These are phyloP conservation scores for Tulasnella sp. DNA, from an alignment of 768 basidiomycete species.

Conservation along the genomic window DNA sequence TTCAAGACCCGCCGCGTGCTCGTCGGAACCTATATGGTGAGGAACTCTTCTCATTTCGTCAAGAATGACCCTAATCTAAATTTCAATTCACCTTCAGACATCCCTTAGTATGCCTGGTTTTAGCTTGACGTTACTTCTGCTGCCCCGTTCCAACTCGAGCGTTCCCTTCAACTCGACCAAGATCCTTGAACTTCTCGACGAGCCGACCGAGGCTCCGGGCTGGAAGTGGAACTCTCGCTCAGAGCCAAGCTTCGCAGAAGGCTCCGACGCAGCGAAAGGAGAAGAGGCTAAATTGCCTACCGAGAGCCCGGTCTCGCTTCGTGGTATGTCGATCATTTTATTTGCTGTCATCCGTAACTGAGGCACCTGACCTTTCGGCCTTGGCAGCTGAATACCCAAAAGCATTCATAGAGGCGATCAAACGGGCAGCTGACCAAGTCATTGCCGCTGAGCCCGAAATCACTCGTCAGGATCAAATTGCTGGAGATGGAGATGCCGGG, in stretches of 20 bases:
- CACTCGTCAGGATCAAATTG: constrained; percentile 80
- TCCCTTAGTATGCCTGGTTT: constrained; percentile 91
- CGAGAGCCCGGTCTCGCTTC: background rate
- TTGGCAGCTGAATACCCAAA: constrained; percentile 34
- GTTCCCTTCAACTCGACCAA: constrained; percentile 25
- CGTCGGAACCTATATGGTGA: constrained; percentile 68
- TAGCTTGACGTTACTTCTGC: constrained; percentile 68
- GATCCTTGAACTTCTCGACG: constrained; percentile 60
- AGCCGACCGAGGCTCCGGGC: constrained; percentile 55
- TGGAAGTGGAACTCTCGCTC: constrained; percentile 67
- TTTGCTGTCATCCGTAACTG: no score
- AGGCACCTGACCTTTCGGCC: no score
- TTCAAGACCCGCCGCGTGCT: constrained; percentile 53
- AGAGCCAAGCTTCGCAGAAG: constrained; percentile 20
- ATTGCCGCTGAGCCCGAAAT: constrained; percentile 79
- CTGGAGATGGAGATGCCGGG: constrained; percentile 80
- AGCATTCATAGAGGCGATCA: constrained; percentile 44
- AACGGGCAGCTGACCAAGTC: constrained; percentile 51
- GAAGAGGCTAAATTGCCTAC: background rate
- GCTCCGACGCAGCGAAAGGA: background rate
- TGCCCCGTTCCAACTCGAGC: constrained; percentile 41
- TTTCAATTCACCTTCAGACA: constrained; percentile 28
- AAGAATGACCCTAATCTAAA: no score
- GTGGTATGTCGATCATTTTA: background rate
- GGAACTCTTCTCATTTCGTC: background rate